Conservation (phyloP, 2,329 filamentous ascomycete species). For the Grosmannia clavigera region DNA sequence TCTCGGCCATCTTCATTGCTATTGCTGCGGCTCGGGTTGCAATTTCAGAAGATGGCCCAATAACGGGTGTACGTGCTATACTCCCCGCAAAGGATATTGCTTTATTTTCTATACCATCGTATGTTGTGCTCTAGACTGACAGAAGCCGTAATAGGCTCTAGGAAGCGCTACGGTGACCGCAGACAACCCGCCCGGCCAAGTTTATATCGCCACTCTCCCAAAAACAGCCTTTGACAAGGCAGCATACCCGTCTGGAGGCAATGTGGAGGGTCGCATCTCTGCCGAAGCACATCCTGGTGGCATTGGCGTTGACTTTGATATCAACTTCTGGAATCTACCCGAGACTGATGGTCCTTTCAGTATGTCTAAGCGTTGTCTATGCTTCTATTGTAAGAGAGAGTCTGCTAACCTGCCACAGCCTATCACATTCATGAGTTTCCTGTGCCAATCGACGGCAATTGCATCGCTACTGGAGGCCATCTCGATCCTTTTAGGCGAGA, state of each 20-base stretch:
- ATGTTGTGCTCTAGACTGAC: background rate
- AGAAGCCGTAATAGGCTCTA: constrained; percentile 3
- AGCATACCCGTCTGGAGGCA: constrained; percentile 32
- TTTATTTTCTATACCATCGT: no score
- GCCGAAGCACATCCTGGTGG: constrained; percentile 17
- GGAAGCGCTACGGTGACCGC: constrained; percentile 20
- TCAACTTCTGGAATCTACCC: constrained; percentile 21
- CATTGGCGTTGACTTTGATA: constrained; percentile 19
- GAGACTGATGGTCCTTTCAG: constrained; percentile 20
- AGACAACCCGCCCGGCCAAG: constrained; percentile 41
- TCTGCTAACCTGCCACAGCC: constrained; percentile 26
- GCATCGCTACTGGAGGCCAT: constrained; percentile 53
- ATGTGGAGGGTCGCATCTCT: constrained; percentile 31
- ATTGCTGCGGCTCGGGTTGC: constrained; percentile 2
- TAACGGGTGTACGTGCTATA: constrained; percentile 4
- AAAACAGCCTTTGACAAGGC: constrained; percentile 36
- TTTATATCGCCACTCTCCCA: constrained; percentile 46
- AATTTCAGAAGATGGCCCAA: background rate
- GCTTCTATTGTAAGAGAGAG: background rate
- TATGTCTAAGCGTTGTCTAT: constrained; percentile 22
- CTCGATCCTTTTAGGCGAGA: constrained; percentile 59
- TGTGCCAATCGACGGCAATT: constrained; percentile 57
- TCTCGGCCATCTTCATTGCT: constrained; percentile 2
- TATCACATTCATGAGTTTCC: constrained; percentile 62
- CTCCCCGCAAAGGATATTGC: background rate